These are phyloP conservation scores for Cladosporium phlei DNA, from an alignment of 2,329 filamentous ascomycete species.

Conservation along the genomic window DNA sequence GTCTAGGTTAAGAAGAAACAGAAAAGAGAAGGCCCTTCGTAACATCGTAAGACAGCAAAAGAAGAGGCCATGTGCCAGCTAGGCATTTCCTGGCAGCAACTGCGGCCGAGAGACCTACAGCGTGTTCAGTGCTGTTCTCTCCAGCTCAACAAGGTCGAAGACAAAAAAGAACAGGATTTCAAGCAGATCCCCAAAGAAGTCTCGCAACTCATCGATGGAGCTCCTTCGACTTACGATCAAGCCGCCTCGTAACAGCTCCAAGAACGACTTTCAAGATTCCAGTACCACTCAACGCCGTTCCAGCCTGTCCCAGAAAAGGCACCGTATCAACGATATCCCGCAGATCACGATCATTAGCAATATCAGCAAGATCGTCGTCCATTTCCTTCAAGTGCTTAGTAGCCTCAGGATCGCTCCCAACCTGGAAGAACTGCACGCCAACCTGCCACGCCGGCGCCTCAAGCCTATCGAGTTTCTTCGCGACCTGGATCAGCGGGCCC, in stretches of 20 bases:
- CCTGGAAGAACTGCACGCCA: slow-evolving; percentile 93
- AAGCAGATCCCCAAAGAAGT: too few relatives aligned
- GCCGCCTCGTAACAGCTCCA: slow-evolving; percentile 65
- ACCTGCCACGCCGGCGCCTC: slow-evolving; percentile 75
- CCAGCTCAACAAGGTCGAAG: too few relatives aligned
- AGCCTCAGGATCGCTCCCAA: slow-evolving; percentile 68
- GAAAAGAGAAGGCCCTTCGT: too few relatives aligned
- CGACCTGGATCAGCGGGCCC: slow-evolving; percentile 60
- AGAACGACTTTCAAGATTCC: slow-evolving; percentile 78
- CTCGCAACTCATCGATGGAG: slow-evolving; percentile 3
- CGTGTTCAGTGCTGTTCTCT: too few relatives aligned
- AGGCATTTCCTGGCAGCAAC: too few relatives aligned
- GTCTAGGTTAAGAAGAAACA: too few relatives aligned
- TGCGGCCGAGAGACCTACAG: too few relatives aligned
- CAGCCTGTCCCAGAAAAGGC: slow-evolving; percentile 58
- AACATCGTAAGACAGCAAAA: too few relatives aligned
- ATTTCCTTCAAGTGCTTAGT: slow-evolving; percentile 62
- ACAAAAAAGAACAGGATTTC: too few relatives aligned
- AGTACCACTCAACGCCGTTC: slow-evolving; percentile 58
- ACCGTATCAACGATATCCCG: slow-evolving; percentile 92
- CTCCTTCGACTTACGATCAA: slow-evolving; percentile 49
- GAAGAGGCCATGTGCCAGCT: too few relatives aligned
- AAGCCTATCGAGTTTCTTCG: slow-evolving; percentile 64
- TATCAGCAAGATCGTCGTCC: slow-evolving; percentile 64
- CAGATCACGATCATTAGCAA: slow-evolving; percentile 51